Conservation (phyloP, 2,329 filamentous ascomycete genomes). For the Clonostachys chloroleuca region DNA sequence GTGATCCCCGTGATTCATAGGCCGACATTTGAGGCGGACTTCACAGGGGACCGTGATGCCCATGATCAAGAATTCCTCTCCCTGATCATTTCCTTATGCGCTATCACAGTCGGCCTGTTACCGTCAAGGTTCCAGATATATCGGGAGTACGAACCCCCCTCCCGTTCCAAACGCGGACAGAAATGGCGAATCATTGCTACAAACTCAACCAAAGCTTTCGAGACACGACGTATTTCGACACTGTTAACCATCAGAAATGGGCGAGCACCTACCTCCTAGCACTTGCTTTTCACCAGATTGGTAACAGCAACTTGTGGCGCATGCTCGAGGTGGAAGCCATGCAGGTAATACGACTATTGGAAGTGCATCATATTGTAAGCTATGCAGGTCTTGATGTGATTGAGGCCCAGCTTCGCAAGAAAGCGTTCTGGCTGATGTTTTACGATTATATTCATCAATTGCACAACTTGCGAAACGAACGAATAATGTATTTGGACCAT, state of each 20-base stretch:
- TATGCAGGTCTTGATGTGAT: constrained; percentile 22
- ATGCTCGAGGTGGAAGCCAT: constrained; percentile 27
- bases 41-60: constrained; percentile 11
- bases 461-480: too few species aligned
- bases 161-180: constrained; percentile 13
- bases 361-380: constrained; percentile 20
- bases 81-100: constrained; percentile 13
- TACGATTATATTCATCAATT: too few species aligned
- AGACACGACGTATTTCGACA: constrained; percentile 13
- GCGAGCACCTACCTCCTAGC: constrained; percentile 22
- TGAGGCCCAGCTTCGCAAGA: constrained; percentile 26
- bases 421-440: constrained; percentile 29
- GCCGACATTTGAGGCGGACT: constrained; percentile 12
- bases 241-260: constrained; percentile 24
- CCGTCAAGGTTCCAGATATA: constrained; percentile 16
- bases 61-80: constrained; percentile 14
- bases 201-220: constrained; percentile 13
- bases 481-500: too few species aligned
- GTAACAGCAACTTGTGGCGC: constrained; percentile 23
- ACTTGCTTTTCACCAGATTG: constrained; percentile 24
- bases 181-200: constrained; percentile 16
- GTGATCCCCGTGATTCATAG: constrained; percentile 15
- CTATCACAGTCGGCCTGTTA: constrained; percentile 14
- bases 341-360: constrained; percentile 23
- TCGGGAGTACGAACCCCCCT: constrained; percentile 8